These are phyloP conservation scores for Phytopythium montanum DNA, from an alignment of 352 stramenopile species.

Conservation along the genomic window DNA sequence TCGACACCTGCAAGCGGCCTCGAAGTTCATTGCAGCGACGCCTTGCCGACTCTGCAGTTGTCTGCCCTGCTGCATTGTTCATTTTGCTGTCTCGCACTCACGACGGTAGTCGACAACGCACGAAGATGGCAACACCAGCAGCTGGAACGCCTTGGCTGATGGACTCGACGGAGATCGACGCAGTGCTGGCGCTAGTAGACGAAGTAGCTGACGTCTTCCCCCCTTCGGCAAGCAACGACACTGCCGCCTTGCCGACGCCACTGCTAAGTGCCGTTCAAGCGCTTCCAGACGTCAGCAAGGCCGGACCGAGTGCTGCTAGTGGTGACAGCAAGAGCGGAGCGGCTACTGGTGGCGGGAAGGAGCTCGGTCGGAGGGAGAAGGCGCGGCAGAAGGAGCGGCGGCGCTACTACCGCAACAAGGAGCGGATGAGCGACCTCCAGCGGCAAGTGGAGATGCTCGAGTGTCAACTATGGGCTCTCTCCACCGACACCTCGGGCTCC, in stretches of 20 bases:
- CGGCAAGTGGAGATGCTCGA: slow-evolving; percentile 1
- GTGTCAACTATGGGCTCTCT: background rate
- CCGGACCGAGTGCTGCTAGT: no score
- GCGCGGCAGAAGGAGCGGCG: slow-evolving; percentile 26
- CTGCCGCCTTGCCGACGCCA: no score
- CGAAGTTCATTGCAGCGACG: no score
- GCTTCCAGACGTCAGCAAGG: no score
- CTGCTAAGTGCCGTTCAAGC: no score
- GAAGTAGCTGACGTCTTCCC: background rate
- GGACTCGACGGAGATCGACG: background rate
- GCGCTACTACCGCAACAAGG: slow-evolving; percentile 28
- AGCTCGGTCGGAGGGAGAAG: slow-evolving; percentile 10
- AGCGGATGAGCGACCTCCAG: background rate
- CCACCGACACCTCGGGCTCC: background rate
- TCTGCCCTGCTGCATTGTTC: background rate
- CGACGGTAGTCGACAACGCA: background rate
- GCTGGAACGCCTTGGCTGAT: background rate
- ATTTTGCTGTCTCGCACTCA: background rate
- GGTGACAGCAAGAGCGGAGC: no score
- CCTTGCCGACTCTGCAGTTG: background rate
- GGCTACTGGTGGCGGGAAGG: no score
- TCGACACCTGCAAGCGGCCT: no score
- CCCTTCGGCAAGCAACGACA: no score
- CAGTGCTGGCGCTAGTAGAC: background rate
- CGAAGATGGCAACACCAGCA: background rate